A percentile compares a stretch with the other conserved stretches of the same genome.
Evolutionary conservation across 2,329 filamentous ascomycete genomes (phyloP).

Genomic region (Alternaria sp.): DNA sequence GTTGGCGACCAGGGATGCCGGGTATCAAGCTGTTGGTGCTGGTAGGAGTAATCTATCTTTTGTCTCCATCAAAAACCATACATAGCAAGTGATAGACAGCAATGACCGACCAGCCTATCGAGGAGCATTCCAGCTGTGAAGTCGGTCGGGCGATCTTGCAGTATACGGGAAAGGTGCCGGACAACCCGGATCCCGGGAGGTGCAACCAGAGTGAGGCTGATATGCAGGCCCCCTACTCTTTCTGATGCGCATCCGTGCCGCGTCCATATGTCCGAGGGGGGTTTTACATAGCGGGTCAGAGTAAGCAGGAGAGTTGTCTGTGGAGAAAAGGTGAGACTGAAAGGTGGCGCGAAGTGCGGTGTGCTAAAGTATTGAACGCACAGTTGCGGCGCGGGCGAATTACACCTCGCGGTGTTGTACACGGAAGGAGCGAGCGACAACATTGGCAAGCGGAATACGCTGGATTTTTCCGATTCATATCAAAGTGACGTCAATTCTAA

Average conservation of each 20-base stretch:
- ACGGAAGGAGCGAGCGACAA: background rate
- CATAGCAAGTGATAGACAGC: background rate
- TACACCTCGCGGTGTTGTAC: background rate
- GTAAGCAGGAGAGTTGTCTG: background rate
- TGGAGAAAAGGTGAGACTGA: background rate
- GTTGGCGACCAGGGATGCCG: background rate
- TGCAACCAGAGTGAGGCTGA: background rate
- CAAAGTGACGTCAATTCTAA: background rate
- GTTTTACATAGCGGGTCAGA: background rate
- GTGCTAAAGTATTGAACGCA: background rate
- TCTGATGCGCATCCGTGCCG: background rate
- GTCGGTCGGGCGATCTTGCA: background rate
- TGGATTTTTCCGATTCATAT: background rate
- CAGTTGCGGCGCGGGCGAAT: background rate
- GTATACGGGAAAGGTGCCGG: background rate
- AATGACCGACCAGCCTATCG: background rate
- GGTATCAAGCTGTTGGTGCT: background rate
- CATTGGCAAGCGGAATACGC: background rate
- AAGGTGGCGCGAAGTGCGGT: background rate
- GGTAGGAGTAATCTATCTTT: background rate
- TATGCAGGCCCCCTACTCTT: background rate
- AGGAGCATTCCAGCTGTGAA: background rate
- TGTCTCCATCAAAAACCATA: background rate
- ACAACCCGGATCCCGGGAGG: background rate
- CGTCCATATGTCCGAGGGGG: background rate